Percentiles rank a stretch among this genome's conserved stretches.
Evolutionary conservation across 305 asterid species (phyloP).

Genomic region (Fraxinus sp.): DNA sequence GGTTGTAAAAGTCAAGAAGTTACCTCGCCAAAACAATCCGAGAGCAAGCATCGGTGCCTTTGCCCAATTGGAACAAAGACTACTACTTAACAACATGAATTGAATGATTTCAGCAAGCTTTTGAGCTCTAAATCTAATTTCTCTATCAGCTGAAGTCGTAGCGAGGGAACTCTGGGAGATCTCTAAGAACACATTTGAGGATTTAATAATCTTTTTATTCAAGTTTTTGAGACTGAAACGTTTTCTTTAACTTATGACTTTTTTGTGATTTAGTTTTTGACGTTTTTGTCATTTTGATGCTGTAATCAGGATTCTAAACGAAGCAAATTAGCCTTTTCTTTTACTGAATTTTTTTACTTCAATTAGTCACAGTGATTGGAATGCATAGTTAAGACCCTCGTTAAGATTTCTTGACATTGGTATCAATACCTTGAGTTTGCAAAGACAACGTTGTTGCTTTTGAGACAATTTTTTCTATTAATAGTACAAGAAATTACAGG

Average conservation of each 20-base stretch:
- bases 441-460: neutral
- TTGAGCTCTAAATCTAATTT: conserved; percentile 41
- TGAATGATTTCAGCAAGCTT: conserved; percentile 39
- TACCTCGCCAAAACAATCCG: conserved; percentile 40
- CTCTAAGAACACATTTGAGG: conserved; percentile 23
- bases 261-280: neutral
- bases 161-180: conserved; percentile 78
- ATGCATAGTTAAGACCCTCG: neutral
- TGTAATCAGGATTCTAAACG: neutral
- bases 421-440: neutral
- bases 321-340: neutral
- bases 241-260: too few relatives aligned
- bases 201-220: neutral
- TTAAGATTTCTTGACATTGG: neutral
- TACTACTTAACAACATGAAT: conserved; percentile 30
- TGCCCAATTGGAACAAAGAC: conserved; percentile 62
- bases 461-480: neutral
- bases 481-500: neutral
- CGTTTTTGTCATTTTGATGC: neutral
- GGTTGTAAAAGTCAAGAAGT: conserved; percentile 59
- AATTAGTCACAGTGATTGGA: neutral
- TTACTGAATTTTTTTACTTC: neutral
- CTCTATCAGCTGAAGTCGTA: conserved; percentile 64
- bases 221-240: neutral
- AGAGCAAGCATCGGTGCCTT: conserved; percentile 45